A percentile compares a stretch with the other conserved stretches of the same genome.
Evolutionary conservation across 441 rosid genomes (phyloP).

Genomic region (Mallotus repandus): DNA sequence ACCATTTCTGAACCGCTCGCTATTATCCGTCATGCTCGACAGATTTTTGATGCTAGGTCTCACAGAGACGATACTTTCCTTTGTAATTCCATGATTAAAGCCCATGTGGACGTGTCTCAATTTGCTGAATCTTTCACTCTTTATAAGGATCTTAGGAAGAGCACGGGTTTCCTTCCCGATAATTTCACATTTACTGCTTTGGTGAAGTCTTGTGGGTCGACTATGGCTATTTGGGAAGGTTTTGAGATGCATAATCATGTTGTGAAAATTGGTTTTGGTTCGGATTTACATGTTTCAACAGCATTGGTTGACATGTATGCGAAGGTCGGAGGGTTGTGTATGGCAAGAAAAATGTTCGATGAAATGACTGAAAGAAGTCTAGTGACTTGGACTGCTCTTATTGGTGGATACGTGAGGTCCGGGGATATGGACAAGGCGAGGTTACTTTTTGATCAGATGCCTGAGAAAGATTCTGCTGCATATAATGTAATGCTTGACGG

Average conservation of each 20-base stretch:
- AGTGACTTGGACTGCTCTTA: constrained; percentile 73
- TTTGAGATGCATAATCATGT: constrained; percentile 52
- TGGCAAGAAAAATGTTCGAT: constrained; percentile 62
- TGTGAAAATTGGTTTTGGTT: constrained; percentile 54
- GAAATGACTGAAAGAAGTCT: constrained; percentile 70
- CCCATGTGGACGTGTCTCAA: constrained; percentile 41
- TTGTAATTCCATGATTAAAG: constrained; percentile 66
- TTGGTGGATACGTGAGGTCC: constrained; percentile 53
- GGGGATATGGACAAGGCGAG: constrained; percentile 46
- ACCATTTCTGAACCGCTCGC: constrained; percentile 10
- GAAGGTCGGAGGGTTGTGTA: constrained; percentile 49
- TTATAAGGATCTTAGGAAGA: constrained; percentile 46
- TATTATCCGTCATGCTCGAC: constrained; percentile 47
- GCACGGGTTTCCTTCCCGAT: constrained; percentile 51
- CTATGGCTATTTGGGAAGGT: constrained; percentile 46
- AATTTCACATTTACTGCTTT: constrained; percentile 56
- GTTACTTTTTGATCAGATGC: constrained; percentile 50
- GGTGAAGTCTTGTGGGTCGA: constrained; percentile 49
- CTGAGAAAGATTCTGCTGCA: constrained; percentile 45
- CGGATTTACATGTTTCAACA: constrained; percentile 64
- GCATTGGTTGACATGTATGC: constrained; percentile 80
- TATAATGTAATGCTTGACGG: constrained; percentile 60
- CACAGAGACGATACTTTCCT: constrained; percentile 54
- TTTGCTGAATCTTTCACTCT: constrained; percentile 44
- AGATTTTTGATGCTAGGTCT: constrained; percentile 49